Conservation (phyloP, 129 eudicot genomes). For the Saposhnikovia divaricata region DNA sequence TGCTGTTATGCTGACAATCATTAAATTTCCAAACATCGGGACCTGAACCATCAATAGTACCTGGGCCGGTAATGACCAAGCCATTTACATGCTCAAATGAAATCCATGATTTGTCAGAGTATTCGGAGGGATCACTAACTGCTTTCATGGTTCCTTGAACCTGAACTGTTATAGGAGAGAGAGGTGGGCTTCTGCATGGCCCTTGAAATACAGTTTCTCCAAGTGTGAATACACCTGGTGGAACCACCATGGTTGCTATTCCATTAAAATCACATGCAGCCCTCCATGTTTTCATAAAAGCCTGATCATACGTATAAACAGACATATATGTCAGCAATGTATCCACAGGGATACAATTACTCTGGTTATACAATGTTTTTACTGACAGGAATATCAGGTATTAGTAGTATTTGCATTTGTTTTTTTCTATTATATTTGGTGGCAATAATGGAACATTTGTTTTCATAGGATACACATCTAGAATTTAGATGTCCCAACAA, state of each 20-base stretch:
- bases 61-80: constrained; percentile 37
- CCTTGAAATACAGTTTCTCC: constrained; percentile 31
- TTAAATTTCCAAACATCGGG: constrained; percentile 30
- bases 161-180: constrained; percentile 19
- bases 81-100: constrained; percentile 24
- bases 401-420: no score
- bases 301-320: constrained; percentile 16
- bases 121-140: constrained; percentile 21
- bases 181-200: constrained; percentile 29
- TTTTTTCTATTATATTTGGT: neutral
- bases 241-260: constrained; percentile 29
- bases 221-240: constrained; percentile 26
- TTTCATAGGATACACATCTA: neutral
- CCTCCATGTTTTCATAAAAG: constrained; percentile 35
- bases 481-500: neutral
- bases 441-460: no score
- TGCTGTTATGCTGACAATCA: constrained; percentile 32
- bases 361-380: neutral
- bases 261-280: constrained; percentile 40
- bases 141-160: constrained; percentile 35
- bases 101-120: constrained; percentile 35
- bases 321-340: neutral
- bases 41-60: constrained; percentile 46
- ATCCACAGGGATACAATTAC: neutral
- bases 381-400: no score